These are phyloP conservation scores for Mrakiaceae sp. DNA, from an alignment of 1,284 basidiomycete genomes.

Conservation along the genomic window DNA sequence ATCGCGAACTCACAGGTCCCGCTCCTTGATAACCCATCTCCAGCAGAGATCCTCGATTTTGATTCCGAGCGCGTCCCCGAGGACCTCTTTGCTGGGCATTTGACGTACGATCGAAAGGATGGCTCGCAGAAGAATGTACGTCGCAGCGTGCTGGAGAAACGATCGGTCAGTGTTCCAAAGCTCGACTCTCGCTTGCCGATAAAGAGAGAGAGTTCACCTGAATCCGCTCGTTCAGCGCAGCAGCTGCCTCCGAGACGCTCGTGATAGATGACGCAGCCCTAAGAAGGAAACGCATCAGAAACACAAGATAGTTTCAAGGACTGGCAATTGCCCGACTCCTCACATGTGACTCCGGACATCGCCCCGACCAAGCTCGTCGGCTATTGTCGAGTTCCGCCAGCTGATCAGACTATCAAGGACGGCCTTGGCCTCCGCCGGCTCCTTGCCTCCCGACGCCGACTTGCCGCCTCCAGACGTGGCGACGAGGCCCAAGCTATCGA, in stretches of 20 bases:
- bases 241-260: constrained; percentile 41
- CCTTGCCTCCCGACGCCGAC: background rate
- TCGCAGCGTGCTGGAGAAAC: constrained; percentile 47
- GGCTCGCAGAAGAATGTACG: constrained; percentile 78
- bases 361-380: constrained; percentile 32
- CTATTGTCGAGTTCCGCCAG: constrained; percentile 9
- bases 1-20: background rate
- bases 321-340: constrained; percentile 6
- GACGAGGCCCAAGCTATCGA: constrained; percentile 14
- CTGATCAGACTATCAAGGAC: constrained; percentile 8
- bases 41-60: constrained; percentile 55
- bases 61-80: constrained; percentile 64
- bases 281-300: no score
- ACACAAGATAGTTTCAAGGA: no score
- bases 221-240: constrained; percentile 60
- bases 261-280: background rate
- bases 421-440: constrained; percentile 6
- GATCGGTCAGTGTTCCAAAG: background rate
- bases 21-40: constrained; percentile 8
- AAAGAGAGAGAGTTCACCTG: constrained; percentile 28
- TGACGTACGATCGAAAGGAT: constrained; percentile 60
- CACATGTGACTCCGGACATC: constrained; percentile 22
- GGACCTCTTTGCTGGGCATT: constrained; percentile 56
- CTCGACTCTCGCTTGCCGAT: no score
- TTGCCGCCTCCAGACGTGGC: constrained; percentile 5